Evolutionary conservation across 331 rosid species (phyloP).

Genomic region (Malus hybrid): DNA sequence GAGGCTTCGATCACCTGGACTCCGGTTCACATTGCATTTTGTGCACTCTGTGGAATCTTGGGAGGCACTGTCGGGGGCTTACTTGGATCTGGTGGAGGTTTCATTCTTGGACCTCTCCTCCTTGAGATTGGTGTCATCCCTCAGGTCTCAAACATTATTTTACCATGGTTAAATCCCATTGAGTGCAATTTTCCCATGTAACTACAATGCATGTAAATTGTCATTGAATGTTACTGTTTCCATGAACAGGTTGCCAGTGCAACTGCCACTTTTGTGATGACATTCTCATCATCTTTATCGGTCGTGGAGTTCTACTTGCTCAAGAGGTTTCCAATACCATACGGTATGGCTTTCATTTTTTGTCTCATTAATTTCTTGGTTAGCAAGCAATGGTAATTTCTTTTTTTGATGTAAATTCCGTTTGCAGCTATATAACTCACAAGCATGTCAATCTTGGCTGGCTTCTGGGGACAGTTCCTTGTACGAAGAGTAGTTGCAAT

Average conservation of each 20-base stretch:
- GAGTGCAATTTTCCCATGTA: neutral
- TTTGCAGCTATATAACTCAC: constrained; percentile 71
- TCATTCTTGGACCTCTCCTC: constrained; percentile 83
- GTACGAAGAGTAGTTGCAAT: constrained; percentile 51
- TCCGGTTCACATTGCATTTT: constrained; percentile 42
- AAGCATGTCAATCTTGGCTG: constrained; percentile 63
- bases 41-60: constrained; percentile 75
- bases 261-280: constrained; percentile 91
- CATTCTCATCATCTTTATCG: constrained; percentile 80
- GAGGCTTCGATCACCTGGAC: constrained; percentile 93
- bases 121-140: constrained; percentile 92
- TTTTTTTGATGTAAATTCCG: neutral
- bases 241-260: constrained; percentile 79
- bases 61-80: constrained; percentile 93
- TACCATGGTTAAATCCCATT: neutral
- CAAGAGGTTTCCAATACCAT: constrained; percentile 81
- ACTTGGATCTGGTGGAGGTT: constrained; percentile 93
- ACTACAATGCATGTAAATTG: neutral
- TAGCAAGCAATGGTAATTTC: neutral
- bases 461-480: constrained; percentile 80
- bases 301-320: constrained; percentile 91
- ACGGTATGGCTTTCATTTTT: constrained; percentile 32
- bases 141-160: constrained; percentile 29
- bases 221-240: neutral
- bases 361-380: neutral